Percentiles rank a stretch among this genome's conserved stretches.
Conservation (phyloP, 129 eudicot species). For the Escallonia rubra region DNA sequence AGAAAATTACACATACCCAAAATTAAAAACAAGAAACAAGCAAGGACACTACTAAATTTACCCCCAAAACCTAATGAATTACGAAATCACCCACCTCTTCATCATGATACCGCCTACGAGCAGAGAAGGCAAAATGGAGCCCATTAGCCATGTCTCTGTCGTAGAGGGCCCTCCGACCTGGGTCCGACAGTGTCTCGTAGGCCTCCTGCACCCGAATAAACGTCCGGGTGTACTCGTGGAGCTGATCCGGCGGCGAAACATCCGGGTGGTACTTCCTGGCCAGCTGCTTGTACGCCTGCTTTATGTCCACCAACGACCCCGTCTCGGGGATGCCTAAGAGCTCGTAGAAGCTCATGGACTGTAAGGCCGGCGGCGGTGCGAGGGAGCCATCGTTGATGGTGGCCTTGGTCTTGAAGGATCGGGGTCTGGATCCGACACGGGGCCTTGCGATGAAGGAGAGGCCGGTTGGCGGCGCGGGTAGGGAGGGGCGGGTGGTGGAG, state of each 20-base stretch:
- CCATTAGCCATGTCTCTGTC: constrained; percentile 61
- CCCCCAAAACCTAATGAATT: constrained; percentile 1
- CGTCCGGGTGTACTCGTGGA: constrained; percentile 68
- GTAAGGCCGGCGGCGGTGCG: constrained; percentile 14
- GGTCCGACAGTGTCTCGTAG: constrained; percentile 90
- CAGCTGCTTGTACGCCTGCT: constrained; percentile 82
- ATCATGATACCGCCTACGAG: constrained; percentile 26
- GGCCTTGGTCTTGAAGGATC: constrained; percentile 6
- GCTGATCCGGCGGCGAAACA: constrained; percentile 90
- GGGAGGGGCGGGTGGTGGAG: constrained; percentile 11
- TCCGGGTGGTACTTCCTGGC: constrained; percentile 98
- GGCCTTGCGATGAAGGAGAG: not conserved
- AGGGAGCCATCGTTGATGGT: not conserved
- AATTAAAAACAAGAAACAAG: not conserved
- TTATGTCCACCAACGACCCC: constrained; percentile 54
- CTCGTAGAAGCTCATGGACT: constrained; percentile 50
- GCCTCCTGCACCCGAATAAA: constrained; percentile 94
- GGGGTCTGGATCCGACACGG: not conserved
- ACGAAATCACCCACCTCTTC: constrained; percentile 40
- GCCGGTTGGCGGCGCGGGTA: constrained; percentile 2
- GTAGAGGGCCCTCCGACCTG: constrained; percentile 57
- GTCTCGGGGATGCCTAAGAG: constrained; percentile 75
- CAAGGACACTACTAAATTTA: not conserved
- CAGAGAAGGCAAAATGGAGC: constrained; percentile 52
- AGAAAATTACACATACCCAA: no score